These are phyloP conservation scores for Aaosphaeria pasadenensis DNA, from an alignment of 2,329 filamentous ascomycete species.

Conservation along the genomic window DNA sequence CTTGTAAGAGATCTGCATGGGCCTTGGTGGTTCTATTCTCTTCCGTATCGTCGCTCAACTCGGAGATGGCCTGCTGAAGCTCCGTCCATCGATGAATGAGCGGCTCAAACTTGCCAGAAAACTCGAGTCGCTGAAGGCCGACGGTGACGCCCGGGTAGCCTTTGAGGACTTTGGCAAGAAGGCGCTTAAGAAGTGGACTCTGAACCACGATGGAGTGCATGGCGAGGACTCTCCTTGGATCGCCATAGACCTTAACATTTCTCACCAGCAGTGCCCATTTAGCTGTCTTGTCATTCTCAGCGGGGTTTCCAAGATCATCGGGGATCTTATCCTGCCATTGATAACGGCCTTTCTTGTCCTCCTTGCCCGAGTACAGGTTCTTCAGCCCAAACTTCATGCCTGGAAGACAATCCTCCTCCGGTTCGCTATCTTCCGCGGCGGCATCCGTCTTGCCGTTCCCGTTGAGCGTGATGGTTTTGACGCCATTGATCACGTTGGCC, in stretches of 20 bases:
- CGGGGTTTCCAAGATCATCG: slow-evolving; percentile 33
- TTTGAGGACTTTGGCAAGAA: slow-evolving; percentile 55
- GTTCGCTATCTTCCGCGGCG: slow-evolving; percentile 4
- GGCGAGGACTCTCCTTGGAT: slow-evolving; percentile 59
- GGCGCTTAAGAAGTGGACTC: slow-evolving; percentile 59
- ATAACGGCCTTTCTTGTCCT: slow-evolving; percentile 32
- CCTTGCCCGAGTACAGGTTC: slow-evolving; percentile 50
- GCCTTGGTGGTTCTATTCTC: slow-evolving; percentile 29
- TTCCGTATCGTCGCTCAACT: slow-evolving; percentile 23
- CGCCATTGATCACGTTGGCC: slow-evolving; percentile 3
- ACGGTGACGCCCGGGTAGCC: slow-evolving; percentile 62
- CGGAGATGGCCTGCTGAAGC: slow-evolving; percentile 27
- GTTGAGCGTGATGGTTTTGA: slow-evolving; percentile 5
- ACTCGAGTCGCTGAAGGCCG: slow-evolving; percentile 61
- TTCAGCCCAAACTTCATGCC: slow-evolving; percentile 44
- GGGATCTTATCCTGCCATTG: slow-evolving; percentile 35
- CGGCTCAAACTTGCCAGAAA: slow-evolving; percentile 59
- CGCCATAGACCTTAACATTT: slow-evolving; percentile 44
- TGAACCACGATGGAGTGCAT: slow-evolving; percentile 65
- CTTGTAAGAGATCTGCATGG: slow-evolving; percentile 39
- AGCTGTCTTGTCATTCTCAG: slow-evolving; percentile 60
- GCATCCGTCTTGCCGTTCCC: neutral
- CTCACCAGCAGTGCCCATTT: slow-evolving; percentile 51
- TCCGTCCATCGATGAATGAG: slow-evolving; percentile 64
- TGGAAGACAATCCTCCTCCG: slow-evolving; percentile 16